Evolutionary conservation across 192 early-diverging fungal genomes (phyloP).

Genomic region (Powellomyces hirtus): DNA sequence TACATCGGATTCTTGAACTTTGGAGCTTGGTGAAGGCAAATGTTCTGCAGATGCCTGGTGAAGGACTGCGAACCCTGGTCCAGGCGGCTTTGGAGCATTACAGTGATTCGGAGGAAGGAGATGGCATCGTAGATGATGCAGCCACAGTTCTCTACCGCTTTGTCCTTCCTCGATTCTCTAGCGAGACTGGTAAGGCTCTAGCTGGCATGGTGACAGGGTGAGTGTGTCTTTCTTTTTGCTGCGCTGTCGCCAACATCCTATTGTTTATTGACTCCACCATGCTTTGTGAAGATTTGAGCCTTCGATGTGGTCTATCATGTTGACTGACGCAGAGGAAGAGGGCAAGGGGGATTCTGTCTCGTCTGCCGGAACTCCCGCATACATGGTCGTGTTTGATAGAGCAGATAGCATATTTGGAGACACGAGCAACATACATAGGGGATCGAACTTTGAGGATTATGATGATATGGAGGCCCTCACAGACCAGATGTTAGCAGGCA

Average conservation of each 20-base stretch:
- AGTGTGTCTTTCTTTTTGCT: not conserved
- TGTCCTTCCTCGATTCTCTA: not conserved
- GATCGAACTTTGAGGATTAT: not conserved
- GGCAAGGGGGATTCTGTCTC: not conserved
- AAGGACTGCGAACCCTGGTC: constrained; percentile 23
- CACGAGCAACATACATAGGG: not conserved
- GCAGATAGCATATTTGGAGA: not conserved
- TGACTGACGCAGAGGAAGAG: not conserved
- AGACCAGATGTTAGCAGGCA: not conserved
- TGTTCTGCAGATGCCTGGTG: constrained; percentile 25
- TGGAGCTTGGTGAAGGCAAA: constrained; percentile 24
- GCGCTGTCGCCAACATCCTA: not conserved
- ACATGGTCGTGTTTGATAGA: constrained; percentile 8
- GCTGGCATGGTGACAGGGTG: constrained; percentile 19
- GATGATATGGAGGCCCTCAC: not conserved
- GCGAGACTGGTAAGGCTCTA: not conserved
- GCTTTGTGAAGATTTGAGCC: constrained; percentile 3
- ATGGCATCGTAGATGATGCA: not conserved
- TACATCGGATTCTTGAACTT: constrained; percentile 34
- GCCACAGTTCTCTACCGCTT: not conserved
- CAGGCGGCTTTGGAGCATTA: constrained; percentile 20
- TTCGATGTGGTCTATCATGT: not conserved
- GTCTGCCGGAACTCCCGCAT: not conserved
- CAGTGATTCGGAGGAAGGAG: not conserved
- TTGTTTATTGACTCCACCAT: not conserved